A percentile compares a stretch with the other conserved stretches of the same genome.
These are phyloP conservation scores for Flaveria bidentis DNA, from an alignment of 129 eudicot species.

Conservation along the genomic window DNA sequence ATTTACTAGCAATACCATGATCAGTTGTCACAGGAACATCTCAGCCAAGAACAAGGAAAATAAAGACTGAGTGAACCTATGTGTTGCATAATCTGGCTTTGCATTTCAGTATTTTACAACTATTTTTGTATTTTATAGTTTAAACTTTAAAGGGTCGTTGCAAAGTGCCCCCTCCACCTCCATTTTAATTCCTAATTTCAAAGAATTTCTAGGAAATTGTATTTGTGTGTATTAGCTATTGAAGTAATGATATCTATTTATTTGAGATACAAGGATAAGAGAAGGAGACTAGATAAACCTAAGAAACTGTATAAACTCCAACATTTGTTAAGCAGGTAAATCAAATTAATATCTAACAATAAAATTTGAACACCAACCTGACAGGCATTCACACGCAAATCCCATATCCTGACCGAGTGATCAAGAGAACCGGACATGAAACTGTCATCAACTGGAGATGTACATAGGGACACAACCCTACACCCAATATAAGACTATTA, in stretches of 20 bases:
- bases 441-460: slow-evolving; percentile 94
- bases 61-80: slow-evolving; percentile 4
- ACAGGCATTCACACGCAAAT: slow-evolving; percentile 94
- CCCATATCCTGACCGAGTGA: slow-evolving; percentile 96
- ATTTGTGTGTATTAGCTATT: not conserved
- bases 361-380: slow-evolving; percentile 60
- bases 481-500: slow-evolving; percentile 25
- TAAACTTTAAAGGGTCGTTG: not conserved
- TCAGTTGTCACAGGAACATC: slow-evolving; percentile 8
- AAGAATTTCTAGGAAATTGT: not conserved
- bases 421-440: slow-evolving; percentile 98
- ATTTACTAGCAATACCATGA: not conserved
- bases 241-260: not conserved
- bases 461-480: slow-evolving; percentile 94
- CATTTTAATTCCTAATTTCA: slow-evolving; percentile 4
- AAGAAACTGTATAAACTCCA: slow-evolving; percentile 8
- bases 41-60: not conserved
- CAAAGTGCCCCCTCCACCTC: not conserved
- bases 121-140: not conserved
- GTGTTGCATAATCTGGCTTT: slow-evolving; percentile 2
- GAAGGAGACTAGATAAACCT: not conserved
- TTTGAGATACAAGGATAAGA: slow-evolving; percentile 3
- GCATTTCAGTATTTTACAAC: not conserved
- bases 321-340: not conserved
- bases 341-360: slow-evolving; percentile 1